A percentile compares a stretch with the other conserved stretches of the same genome.
These are phyloP conservation scores for Capronia epimyces DNA, from an alignment of 2,329 filamentous ascomycete species.

Conservation along the genomic window DNA sequence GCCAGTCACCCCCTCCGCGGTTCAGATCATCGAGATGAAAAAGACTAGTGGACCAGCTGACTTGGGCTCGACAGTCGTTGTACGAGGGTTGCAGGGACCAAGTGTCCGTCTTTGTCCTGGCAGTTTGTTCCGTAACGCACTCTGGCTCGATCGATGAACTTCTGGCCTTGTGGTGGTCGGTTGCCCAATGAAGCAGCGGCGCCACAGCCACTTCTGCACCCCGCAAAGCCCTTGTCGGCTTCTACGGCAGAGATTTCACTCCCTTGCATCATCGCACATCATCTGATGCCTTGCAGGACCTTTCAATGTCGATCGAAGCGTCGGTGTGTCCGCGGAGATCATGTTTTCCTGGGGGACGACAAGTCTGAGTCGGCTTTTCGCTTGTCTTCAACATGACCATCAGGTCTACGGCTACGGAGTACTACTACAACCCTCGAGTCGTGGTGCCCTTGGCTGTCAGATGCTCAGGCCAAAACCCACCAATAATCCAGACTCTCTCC, in stretches of 20 bases:
- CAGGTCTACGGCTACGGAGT: not conserved
- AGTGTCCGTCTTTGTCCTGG: not conserved
- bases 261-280: not conserved
- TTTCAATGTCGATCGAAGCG: not conserved
- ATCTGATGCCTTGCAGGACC: too few species aligned
- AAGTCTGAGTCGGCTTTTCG: not conserved
- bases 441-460: not conserved
- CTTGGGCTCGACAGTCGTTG: not conserved
- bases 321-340: not conserved
- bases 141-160: not conserved
- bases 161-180: not conserved
- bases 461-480: not conserved
- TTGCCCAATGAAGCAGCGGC: conserved; percentile 8
- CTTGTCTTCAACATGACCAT: not conserved
- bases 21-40: conserved; percentile 2
- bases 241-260: not conserved
- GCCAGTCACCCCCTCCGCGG: not conserved
- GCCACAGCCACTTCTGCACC: conserved; percentile 18
- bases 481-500: not conserved
- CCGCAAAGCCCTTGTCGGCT: conserved; percentile 14
- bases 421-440: not conserved
- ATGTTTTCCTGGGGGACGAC: not conserved
- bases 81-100: conserved; percentile 1
- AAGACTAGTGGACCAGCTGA: not conserved
- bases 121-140: not conserved